Base-by-base conservation (phyloP, 371 early-diverging fungal species). In the Gilbertella persicaria region DNA sequence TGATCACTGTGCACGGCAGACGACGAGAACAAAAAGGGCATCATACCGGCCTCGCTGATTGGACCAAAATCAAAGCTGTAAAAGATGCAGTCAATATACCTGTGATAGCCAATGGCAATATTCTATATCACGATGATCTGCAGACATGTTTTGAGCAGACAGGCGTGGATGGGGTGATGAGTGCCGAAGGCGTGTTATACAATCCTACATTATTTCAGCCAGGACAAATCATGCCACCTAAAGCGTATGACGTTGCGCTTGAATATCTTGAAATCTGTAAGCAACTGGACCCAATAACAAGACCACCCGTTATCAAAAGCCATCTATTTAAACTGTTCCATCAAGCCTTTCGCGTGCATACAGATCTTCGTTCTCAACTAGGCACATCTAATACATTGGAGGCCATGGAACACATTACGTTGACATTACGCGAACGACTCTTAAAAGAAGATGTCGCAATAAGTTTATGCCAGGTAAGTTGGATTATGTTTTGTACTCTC, bases 31-130 rank as follows among this genome's bases (percentile, higher is more conserved):
- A 96, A 73, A 96, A 91, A 69, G 98, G 98, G 1, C 90, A 90
- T 51, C 79, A 88, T 45, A 94, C 97, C 19, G 98, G 98, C 13
- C 62, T 99, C 14, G 98, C 97, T 2, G 94, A 98, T 74, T 99
- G 97, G 99, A 79, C 84, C 36, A 88, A 94, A 62, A 99, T 99
- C 58, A 83, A 77, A 53, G 68, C 73, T 1, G 92, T 99, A 12
- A 95, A 92, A 67, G 82, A 85, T 26, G 82, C 84, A 1, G 54
- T 73, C 2, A 58, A 96, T 7, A 39, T 55, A 9, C 99, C 99
- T 1, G 95, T 98, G 6, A 82, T 97, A 67, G 93, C 96, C 48
- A 98, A 98, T 72, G 99, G 99, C 9, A 96, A 96, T 55, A 94
- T 98, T 29, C 68, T 94, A 21, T 92, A 92, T 59, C 71, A 69